A percentile compares a stretch with the other conserved stretches of the same genome.
These are phyloP conservation scores for Emergomyces africanus DNA, from an alignment of 2,329 filamentous ascomycete genomes.

Conservation along the genomic window DNA sequence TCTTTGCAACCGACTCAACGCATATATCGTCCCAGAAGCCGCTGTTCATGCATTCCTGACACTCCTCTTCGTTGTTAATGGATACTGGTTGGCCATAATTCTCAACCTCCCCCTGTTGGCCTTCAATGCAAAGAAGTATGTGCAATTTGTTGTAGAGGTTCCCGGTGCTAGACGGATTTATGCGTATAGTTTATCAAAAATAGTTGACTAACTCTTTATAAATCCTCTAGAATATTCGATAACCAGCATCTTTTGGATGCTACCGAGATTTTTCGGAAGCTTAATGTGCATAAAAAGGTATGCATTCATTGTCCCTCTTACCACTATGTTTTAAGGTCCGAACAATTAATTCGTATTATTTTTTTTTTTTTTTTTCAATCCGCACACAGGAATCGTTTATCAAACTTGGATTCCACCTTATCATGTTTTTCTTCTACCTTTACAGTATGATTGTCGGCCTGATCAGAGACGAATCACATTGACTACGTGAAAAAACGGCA, in stretches of 20 bases:
- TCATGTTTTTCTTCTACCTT: constrained; percentile 99
- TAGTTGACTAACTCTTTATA: not conserved
- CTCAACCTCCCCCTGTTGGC: constrained; percentile 84
- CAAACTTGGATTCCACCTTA: constrained; percentile 94
- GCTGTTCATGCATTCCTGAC: constrained; percentile 95
- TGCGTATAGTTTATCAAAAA: not conserved
- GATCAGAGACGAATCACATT: constrained; percentile 87
- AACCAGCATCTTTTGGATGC: constrained; percentile 96
- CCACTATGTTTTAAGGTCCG: not conserved
- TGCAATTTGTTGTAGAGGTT: constrained; percentile 13
- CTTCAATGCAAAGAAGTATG: constrained; percentile 97
- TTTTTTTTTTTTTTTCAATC: not conserved
- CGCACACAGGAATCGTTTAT: constrained; percentile 77
- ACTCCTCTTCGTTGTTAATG: constrained; percentile 92
- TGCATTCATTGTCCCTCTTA: not conserved
- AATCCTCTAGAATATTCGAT: constrained; percentile 63
- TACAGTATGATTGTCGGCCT: constrained; percentile 98
- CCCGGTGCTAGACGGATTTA: not conserved
- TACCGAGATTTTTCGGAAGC: constrained; percentile 97
- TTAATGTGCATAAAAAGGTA: constrained; percentile 99
- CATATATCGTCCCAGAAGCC: constrained; percentile 97
- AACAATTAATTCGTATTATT: constrained; percentile 1
- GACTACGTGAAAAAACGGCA: constrained; percentile 26
- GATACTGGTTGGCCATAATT: constrained; percentile 89
- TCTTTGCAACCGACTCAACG: constrained; percentile 99